Conservation (phyloP, 2,329 filamentous ascomycete genomes). For the Gnomoniopsis smithogilvyi region DNA sequence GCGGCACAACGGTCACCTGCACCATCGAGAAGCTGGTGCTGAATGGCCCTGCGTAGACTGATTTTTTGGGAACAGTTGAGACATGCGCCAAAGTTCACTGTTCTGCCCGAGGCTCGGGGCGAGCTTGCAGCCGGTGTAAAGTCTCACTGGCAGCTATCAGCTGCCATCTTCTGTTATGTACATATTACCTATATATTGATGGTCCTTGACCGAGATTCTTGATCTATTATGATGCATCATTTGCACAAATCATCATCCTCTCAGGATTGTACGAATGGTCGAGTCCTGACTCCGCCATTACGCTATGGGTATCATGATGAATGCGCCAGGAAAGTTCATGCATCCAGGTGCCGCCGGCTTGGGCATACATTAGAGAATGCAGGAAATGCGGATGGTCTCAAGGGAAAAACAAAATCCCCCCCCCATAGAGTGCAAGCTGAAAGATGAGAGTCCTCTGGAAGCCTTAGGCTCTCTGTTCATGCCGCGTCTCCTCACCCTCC, state of each 20-base stretch:
- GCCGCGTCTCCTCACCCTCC: constrained; percentile 6
- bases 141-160: no score
- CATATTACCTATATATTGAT: not conserved
- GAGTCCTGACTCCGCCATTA: no score
- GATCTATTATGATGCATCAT: not conserved
- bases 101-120: not conserved
- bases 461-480: not conserved
- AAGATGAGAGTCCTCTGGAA: not conserved
- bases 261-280: not conserved
- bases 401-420: not conserved
- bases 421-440: not conserved
- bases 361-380: no score
- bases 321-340: no score
- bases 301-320: no score
- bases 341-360: no score
- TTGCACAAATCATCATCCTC: not conserved
- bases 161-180: not conserved
- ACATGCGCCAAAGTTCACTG: not conserved
- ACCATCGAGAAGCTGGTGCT: constrained; percentile 42
- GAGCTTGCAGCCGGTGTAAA: not conserved
- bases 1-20: constrained; percentile 39
- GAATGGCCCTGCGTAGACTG: constrained; percentile 24
- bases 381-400: no score
- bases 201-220: not conserved
- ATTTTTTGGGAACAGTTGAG: not conserved